Evolutionary conservation across 306 rosid genomes (phyloP).

Genomic region (Cucurbita maxima): DNA sequence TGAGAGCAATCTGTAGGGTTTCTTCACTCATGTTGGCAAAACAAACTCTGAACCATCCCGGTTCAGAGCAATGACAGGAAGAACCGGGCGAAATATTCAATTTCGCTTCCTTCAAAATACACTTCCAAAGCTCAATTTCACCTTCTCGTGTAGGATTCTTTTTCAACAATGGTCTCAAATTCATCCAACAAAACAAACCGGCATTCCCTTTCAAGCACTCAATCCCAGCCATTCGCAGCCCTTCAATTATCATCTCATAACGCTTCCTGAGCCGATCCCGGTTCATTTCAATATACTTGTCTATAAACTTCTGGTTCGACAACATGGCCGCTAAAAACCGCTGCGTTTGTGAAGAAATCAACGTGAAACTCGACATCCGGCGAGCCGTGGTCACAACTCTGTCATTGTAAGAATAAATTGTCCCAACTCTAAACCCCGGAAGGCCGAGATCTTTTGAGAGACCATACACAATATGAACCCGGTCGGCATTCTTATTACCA

Average conservation of each 20-base stretch:
- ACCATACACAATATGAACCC: slow-evolving; percentile 86
- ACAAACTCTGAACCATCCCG: slow-evolving; percentile 96
- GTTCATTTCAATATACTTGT: slow-evolving; percentile 45
- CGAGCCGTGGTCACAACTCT: slow-evolving; percentile 70
- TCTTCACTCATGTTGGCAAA: slow-evolving; percentile 78
- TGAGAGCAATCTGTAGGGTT: slow-evolving; percentile 52
- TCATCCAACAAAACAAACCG: slow-evolving; percentile 93
- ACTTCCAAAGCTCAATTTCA: slow-evolving; percentile 56
- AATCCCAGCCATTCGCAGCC: slow-evolving; percentile 45
- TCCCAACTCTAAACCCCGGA: slow-evolving; percentile 79
- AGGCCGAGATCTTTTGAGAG: slow-evolving; percentile 92
- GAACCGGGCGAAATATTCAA: slow-evolving; percentile 83
- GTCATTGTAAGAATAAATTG: slow-evolving; percentile 75
- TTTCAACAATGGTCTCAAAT: slow-evolving; percentile 51
- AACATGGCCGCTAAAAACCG: slow-evolving; percentile 60
- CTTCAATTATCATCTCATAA: slow-evolving; percentile 53
- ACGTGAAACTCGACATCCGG: slow-evolving; percentile 84
- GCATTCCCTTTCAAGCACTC: slow-evolving; percentile 84
- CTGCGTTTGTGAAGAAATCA: slow-evolving; percentile 83
- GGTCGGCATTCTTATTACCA: slow-evolving; percentile 29
- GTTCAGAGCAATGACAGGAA: slow-evolving; percentile 79
- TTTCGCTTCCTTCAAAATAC: slow-evolving; percentile 38
- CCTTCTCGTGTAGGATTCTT: slow-evolving; percentile 41
- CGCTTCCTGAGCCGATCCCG: slow-evolving; percentile 57
- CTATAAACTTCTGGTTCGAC: slow-evolving; percentile 40